Percentiles rank a stretch among this genome's conserved stretches.
Conservation (phyloP, 768 basidiomycete genomes). For the Rhizopogon vulgaris region DNA sequence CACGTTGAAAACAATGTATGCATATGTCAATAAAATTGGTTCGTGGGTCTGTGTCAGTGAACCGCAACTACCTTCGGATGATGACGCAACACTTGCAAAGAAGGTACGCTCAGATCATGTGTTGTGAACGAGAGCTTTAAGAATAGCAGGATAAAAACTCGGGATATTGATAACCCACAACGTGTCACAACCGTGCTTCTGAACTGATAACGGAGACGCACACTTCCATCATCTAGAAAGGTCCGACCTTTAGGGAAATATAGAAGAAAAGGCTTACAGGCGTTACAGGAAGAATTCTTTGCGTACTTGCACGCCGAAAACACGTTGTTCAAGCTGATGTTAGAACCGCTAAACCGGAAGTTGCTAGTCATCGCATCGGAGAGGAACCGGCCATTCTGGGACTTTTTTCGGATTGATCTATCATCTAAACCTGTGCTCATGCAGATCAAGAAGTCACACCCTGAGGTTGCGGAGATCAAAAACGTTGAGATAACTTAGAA, state of each 20-base stretch:
- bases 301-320: not conserved
- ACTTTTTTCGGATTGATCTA: not conserved
- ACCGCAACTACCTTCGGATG: not conserved
- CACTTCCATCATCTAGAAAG: not conserved
- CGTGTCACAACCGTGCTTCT: not conserved
- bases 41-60: too few relatives aligned
- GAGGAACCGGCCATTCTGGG: not conserved
- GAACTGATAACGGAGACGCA: not conserved
- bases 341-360: not conserved
- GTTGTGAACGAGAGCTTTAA: not conserved
- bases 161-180: not conserved
- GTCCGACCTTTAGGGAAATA: not conserved
- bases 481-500: slow-evolving; percentile 5
- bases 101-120: not conserved
- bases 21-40: not conserved
- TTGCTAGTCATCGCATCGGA: not conserved
- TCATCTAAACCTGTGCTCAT: not conserved
- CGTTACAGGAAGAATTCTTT: not conserved
- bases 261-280: not conserved
- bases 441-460: slow-evolving; percentile 1
- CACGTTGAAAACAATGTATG: not conserved
- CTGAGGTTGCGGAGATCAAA: slow-evolving; percentile 4
- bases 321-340: not conserved
- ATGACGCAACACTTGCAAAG: not conserved
- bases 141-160: not conserved